Percentiles rank a stretch among this genome's conserved stretches.
Evolutionary conservation across 768 basidiomycete genomes (phyloP).

Genomic region (Tulasnella calospora): DNA sequence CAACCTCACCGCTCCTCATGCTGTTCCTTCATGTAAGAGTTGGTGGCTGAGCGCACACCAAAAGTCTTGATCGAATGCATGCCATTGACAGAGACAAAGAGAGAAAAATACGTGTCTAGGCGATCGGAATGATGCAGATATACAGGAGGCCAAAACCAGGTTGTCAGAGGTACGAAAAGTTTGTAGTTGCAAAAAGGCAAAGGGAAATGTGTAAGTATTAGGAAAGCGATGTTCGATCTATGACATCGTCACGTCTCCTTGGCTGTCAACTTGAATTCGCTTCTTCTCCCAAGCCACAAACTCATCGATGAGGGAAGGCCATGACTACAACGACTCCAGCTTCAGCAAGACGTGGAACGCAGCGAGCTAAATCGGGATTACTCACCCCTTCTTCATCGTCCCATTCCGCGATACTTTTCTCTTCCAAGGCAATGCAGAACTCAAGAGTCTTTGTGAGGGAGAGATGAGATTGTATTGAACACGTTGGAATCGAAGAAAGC

Average conservation of each 20-base stretch:
- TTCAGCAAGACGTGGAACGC: neutral
- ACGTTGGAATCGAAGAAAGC: neutral
- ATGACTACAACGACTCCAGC: neutral
- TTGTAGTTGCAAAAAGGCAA: neutral
- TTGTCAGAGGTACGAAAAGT: neutral
- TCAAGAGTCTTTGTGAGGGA: constrained; percentile 7
- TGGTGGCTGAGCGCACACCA: neutral
- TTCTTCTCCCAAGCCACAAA: constrained; percentile 24
- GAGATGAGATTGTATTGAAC: neutral
- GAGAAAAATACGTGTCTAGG: neutral
- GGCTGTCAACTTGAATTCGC: neutral
- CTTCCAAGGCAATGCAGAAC: constrained; percentile 17
- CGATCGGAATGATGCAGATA: neutral
- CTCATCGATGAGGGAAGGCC: constrained; percentile 23
- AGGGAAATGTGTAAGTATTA: neutral
- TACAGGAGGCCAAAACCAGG: neutral
- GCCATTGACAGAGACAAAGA: neutral
- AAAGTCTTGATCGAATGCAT: neutral
- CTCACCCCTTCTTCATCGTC: constrained; percentile 23
- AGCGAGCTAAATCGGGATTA: neutral
- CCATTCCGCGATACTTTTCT: neutral
- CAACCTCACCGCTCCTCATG: neutral
- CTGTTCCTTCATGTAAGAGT: neutral
- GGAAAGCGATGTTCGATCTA: neutral
- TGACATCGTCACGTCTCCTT: constrained; percentile 17